These are phyloP conservation scores for Fusarium tjaetaba DNA, from an alignment of 2,329 filamentous ascomycete species.

Conservation along the genomic window DNA sequence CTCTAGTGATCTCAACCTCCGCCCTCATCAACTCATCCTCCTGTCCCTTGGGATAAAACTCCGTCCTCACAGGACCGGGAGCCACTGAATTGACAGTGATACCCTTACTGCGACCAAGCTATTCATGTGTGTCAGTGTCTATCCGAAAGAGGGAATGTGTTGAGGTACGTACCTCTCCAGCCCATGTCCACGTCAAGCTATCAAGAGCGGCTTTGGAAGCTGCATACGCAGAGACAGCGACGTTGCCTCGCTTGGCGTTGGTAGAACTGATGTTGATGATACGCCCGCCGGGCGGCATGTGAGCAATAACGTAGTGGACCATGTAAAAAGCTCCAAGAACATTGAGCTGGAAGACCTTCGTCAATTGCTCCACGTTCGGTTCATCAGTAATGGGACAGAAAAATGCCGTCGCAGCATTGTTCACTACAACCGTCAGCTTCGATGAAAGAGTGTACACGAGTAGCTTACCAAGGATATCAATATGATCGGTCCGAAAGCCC, in stretches of 20 bases:
- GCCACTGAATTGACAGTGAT: constrained; percentile 57
- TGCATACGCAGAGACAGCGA: constrained; percentile 26
- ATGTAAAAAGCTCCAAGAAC: constrained; percentile 49
- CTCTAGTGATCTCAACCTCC: constrained; percentile 43
- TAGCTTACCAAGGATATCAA: constrained; percentile 53
- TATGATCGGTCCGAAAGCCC: constrained; percentile 47
- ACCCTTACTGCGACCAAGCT: constrained; percentile 50
- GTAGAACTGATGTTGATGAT: constrained; percentile 42
- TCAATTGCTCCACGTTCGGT: constrained; percentile 37
- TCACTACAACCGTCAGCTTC: constrained; percentile 41
- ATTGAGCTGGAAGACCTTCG: constrained; percentile 48
- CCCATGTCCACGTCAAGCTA: constrained; percentile 47
- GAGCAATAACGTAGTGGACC: constrained; percentile 46
- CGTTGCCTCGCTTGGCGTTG: constrained; percentile 27
- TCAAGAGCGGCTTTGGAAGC: constrained; percentile 50
- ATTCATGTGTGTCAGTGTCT: background rate
- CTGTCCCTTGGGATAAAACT: constrained; percentile 35
- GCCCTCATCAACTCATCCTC: constrained; percentile 33
- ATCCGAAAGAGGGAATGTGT: accelerated
- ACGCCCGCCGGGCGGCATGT: constrained; percentile 49
- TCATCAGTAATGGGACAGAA: constrained; percentile 33
- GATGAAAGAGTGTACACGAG: accelerated
- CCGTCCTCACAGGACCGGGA: constrained; percentile 53
- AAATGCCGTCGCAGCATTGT: constrained; percentile 49
- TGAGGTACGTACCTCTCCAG: constrained; percentile 43